Evolutionary conservation across 768 basidiomycete genomes (phyloP), one percentile per base, ranked within the genome.

Genomic region (Kwoniella heveanensis): DNA sequence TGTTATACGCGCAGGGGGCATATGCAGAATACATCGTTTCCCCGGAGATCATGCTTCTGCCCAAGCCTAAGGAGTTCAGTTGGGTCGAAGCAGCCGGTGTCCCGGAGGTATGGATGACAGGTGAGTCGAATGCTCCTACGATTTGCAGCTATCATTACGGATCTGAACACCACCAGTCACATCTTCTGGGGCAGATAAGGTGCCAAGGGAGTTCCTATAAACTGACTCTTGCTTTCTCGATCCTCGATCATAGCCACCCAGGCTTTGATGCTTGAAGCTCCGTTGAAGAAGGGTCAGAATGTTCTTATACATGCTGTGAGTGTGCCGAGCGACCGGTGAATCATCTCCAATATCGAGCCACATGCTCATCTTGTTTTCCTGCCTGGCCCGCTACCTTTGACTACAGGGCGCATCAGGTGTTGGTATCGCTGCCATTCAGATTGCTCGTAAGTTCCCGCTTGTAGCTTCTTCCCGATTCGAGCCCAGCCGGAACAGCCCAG

Each of bases 11-110:
- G 19, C 54, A 93, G 92, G 92, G 92, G 36, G 91, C 92, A 48
- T 94, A 93, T 73, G 92, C 92, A 36, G 90, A 94, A 77, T 94
- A 87, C 76, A 86, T 97, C 66, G 85, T 83, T 26, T 85, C 87
- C 46, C 82, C 84, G 8, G 83, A 87, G 63, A 85, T 85, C 1
- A 85, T 90, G 80, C 77, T 95, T 61, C 81, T 92, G 62, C 82
- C 74, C 65, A 96, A 97, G 79, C 91, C 92, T 7, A 75, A 78
- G 26, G 80, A 87, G 76, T 81, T 98, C 64, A 85, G 87, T 29
- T 95, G 90, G 90, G 83, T 82, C 0, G 87, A 96, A 73, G 92
- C 91, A 9, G 92, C 93, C 15, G 88, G 87, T 69, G 86, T 96
- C 44, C 90, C 91, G 0, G 94, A 98, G 81, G 87, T 85, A 64